Conservation (phyloP, 345 rosid species). For the Pistacia atlantica region DNA sequence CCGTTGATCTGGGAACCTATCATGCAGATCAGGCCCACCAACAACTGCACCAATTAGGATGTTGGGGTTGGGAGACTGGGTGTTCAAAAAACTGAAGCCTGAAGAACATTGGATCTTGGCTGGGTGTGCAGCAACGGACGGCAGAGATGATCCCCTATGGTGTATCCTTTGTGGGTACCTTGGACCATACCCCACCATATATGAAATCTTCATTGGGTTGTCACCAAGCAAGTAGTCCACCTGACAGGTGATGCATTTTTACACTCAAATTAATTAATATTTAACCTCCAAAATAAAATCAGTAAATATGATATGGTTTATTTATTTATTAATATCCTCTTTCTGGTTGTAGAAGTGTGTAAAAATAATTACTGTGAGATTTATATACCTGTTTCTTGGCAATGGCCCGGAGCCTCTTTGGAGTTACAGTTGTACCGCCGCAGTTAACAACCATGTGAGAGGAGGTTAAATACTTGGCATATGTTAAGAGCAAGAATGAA, state of each 20-base stretch:
- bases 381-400: conserved; percentile 55
- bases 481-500: conserved; percentile 61
- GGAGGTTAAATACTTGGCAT: conserved; percentile 64
- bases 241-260: conserved; percentile 21
- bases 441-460: conserved; percentile 43
- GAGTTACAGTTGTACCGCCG: conserved; percentile 48
- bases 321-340: too few relatives aligned
- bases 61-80: conserved; percentile 84
- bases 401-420: conserved; percentile 45
- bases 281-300: background rate
- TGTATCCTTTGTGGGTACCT: conserved; percentile 81
- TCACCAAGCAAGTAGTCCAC: conserved; percentile 93
- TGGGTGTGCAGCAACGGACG: conserved; percentile 72
- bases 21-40: conserved; percentile 86
- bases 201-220: conserved; percentile 84
- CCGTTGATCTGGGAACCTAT: conserved; percentile 75
- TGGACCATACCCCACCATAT: conserved; percentile 94
- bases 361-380: background rate
- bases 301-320: too few relatives aligned
- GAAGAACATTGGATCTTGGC: conserved; percentile 65
- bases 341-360: background rate
- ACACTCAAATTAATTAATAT: background rate
- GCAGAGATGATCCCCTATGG: conserved; percentile 94
- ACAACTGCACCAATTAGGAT: conserved; percentile 80
- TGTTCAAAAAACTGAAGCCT: conserved; percentile 68